These are phyloP conservation scores for Acarospora socialis DNA, from an alignment of 2,329 filamentous ascomycete genomes.

Conservation along the genomic window DNA sequence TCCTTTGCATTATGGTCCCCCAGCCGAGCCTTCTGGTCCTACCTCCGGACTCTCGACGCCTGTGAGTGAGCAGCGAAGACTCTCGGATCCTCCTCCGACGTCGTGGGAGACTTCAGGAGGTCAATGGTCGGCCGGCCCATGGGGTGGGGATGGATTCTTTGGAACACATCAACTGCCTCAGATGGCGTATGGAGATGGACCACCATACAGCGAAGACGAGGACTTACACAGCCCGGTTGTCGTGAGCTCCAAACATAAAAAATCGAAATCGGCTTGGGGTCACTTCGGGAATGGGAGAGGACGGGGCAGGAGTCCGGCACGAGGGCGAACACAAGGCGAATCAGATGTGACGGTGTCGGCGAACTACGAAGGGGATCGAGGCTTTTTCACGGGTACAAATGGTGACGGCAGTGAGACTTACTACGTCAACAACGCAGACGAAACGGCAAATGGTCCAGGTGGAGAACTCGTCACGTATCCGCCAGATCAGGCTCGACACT, in stretches of 20 bases:
- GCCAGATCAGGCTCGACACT: slow-evolving; percentile 46
- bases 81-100: slow-evolving; percentile 67
- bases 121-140: slow-evolving; percentile 38
- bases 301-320: slow-evolving; percentile 28
- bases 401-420: slow-evolving; percentile 61
- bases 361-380: slow-evolving; percentile 45
- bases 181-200: slow-evolving; percentile 74
- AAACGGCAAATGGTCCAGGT: slow-evolving; percentile 56
- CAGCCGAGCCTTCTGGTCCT: slow-evolving; percentile 55
- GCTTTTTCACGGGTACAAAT: slow-evolving; percentile 52
- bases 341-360: slow-evolving; percentile 33
- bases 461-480: slow-evolving; percentile 73
- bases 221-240: slow-evolving; percentile 82
- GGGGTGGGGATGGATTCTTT: slow-evolving; percentile 14
- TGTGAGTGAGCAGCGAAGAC: slow-evolving; percentile 57
- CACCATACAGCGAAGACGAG: slow-evolving; percentile 90
- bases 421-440: slow-evolving; percentile 54
- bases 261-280: slow-evolving; percentile 58
- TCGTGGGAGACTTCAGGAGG: slow-evolving; percentile 57
- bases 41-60: slow-evolving; percentile 74
- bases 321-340: slow-evolving; percentile 33
- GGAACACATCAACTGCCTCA: slow-evolving; percentile 61
- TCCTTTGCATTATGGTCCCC: slow-evolving; percentile 88
- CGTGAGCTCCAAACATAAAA: slow-evolving; percentile 70
- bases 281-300: slow-evolving; percentile 27